Conservation (phyloP, 306 rosid genomes). For the Medicago ruthenica region DNA sequence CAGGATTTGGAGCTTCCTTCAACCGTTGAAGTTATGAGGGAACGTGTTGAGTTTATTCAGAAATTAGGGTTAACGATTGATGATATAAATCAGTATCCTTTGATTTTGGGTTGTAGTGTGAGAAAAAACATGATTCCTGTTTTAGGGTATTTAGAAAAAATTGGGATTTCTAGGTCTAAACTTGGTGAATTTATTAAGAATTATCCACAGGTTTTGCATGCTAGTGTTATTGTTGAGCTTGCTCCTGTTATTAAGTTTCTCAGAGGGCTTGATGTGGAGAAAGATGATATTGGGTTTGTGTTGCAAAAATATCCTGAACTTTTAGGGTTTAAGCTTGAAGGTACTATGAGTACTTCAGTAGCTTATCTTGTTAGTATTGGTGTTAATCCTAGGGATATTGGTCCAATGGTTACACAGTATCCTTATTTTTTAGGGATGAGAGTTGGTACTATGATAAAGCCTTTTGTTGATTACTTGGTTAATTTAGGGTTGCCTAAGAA, state of each 20-base stretch:
- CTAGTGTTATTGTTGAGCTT: slow-evolving; percentile 96
- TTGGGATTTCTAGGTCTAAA: slow-evolving; percentile 77
- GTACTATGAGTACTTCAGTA: slow-evolving; percentile 96
- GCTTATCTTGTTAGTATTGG: slow-evolving; percentile 96
- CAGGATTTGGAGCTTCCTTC: slow-evolving; percentile 81
- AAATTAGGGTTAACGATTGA: slow-evolving; percentile 77
- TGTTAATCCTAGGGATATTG: slow-evolving; percentile 83
- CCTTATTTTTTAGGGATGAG: slow-evolving; percentile 92
- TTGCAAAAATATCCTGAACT: slow-evolving; percentile 90
- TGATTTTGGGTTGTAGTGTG: slow-evolving; percentile 84
- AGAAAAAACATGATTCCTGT: slow-evolving; percentile 85
- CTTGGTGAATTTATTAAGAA: slow-evolving; percentile 76
- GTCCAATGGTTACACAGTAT: slow-evolving; percentile 90
- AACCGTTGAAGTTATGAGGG: slow-evolving; percentile 84
- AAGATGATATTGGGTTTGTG: slow-evolving; percentile 82
- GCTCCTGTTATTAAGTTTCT: slow-evolving; percentile 83
- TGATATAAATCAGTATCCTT: slow-evolving; percentile 80
- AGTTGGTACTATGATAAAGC: slow-evolving; percentile 89
- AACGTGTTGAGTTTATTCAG: slow-evolving; percentile 81
- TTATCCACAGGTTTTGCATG: slow-evolving; percentile 90
- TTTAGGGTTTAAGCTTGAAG: slow-evolving; percentile 92
- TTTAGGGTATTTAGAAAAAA: slow-evolving; percentile 85
- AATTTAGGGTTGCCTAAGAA: slow-evolving; percentile 76
- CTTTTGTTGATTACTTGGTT: slow-evolving; percentile 74
- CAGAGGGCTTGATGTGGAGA: slow-evolving; percentile 94